Evolutionary conservation across 306 rosid genomes (phyloP).

Genomic region (Cucumis sativus): Cucumber_9930_V3 NC_026657.2:39643001-39643500

Average conservation of each 20-base stretch:
- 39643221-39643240: not conserved
- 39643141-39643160: not conserved
- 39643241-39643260: not conserved
- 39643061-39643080: not conserved
- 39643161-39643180: not conserved
- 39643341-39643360: conserved; percentile 73
- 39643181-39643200: not conserved
- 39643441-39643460: not conserved
- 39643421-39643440: conserved; percentile 8
- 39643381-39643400: not conserved
- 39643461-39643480: not conserved
- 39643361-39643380: conserved; percentile 35
- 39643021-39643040: not conserved
- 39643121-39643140: not conserved
- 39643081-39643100: not conserved
- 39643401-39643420: not conserved
- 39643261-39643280: conserved; percentile 6
- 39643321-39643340: conserved; percentile 18
- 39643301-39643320: conserved; percentile 14
- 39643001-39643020: not conserved
- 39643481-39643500: not conserved
- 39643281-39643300: not conserved
- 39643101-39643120: not conserved
- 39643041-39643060: not conserved
- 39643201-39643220: not conserved